Base-by-base conservation (phyloP, 164 flowering plant species). In the Magnolia changhungtana region DNA sequence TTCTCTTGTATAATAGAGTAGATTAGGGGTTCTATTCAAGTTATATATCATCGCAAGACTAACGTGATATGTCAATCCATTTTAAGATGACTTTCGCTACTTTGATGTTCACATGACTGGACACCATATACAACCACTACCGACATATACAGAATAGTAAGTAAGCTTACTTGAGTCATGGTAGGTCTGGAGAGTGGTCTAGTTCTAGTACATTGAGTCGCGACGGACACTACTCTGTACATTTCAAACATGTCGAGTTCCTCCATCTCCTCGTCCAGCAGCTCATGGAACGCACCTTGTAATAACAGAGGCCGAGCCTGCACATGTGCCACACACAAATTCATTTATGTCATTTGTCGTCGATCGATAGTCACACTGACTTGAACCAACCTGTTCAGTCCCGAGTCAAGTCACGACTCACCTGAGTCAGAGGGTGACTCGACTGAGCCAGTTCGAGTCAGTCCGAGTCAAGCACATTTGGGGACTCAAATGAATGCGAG, bases 231-330 rank as follows among this genome's bases (percentile, higher is more conserved):
- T 31, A 82, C 86, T 58, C 72, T 82, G 49, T 78, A 82, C 31
- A 83, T 71, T 66, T 74, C 88, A 74, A 78, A 78, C 74, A 78
- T 72, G 75, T 85, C 88, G 49, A 74, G 50, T 45, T 78, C 76
- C 69, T 75, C 81, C 50, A 73, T 69, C 4, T 80, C 82, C 63
- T 82, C 74, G 0, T 80, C 88, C 63, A 82, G 75, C 58, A 83
- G 67, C 72, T 80, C 81, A 74, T 83, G 85, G 71, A 75, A 82
- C 50, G 79, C 82, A 6, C 82, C 78, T 49, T 55, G 37, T 20
- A 67, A 11, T 61, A 85, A 27, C 51, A 83, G 65, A 18, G 86
- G 86, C 10, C 77, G 64, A 16, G 86, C 88, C 88, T 85, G 75
- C 69, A 63, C 45, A 37, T 37, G 45, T 37, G 7, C 6, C 45